phyloP scores from a whole-genome alignment of 2,329 filamentous ascomycete genomes.

The Coccinonectria pachysandricola region DNA sequence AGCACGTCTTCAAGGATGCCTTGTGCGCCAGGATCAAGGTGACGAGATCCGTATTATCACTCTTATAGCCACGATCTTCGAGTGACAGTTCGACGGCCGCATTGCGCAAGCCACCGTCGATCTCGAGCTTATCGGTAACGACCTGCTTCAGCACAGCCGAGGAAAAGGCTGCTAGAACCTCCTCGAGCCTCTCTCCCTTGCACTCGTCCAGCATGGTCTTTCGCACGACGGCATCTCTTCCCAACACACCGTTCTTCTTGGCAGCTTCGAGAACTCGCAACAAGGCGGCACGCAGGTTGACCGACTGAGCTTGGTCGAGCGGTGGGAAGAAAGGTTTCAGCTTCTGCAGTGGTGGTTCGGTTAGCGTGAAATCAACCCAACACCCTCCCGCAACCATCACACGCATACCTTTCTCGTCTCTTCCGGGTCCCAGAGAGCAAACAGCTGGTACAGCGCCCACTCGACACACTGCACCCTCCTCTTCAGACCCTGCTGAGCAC shows the following conservation, averaged over 20 bases:
- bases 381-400: not conserved
- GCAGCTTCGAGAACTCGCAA: conserved; percentile 71
- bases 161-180: conserved; percentile 76
- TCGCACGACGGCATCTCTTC: conserved; percentile 68
- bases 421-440: conserved; percentile 70
- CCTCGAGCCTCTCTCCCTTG: conserved; percentile 81
- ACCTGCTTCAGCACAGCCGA: conserved; percentile 68
- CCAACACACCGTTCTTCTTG: conserved; percentile 79
- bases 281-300: conserved; percentile 78
- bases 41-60: conserved; percentile 44
- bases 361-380: conserved; percentile 5
- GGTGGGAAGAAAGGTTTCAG: conserved; percentile 85
- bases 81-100: conserved; percentile 46
- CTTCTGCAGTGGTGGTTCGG: conserved; percentile 56
- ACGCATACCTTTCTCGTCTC: conserved; percentile 58
- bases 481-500: conserved; percentile 65
- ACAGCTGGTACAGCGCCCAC: conserved; percentile 85
- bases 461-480: conserved; percentile 74
- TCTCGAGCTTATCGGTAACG: conserved; percentile 34
- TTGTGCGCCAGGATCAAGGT: conserved; percentile 66
- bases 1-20: conserved; percentile 47
- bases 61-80: conserved; percentile 47
- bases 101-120: conserved; percentile 28
- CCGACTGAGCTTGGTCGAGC: conserved; percentile 77
- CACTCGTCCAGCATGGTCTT: conserved; percentile 98